These are phyloP conservation scores for Elaeis oleifera DNA, from an alignment of 202 grass and related monocot species.

Conservation along the genomic window DNA sequence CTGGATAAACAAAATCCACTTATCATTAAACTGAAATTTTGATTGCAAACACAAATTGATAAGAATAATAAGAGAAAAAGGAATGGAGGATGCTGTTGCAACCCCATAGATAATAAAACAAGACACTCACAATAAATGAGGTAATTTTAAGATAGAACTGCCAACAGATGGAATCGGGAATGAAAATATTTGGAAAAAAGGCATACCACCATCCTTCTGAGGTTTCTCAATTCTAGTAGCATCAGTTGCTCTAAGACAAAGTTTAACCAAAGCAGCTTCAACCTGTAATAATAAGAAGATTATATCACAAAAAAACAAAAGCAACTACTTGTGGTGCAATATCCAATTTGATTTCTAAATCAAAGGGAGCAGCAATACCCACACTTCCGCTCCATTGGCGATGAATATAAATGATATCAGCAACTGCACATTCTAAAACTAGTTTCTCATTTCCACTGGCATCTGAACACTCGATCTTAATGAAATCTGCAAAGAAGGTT, in stretches of 20 bases:
- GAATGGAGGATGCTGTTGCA: too few relatives aligned
- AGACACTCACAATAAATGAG: too few relatives aligned
- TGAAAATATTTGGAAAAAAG: neutral
- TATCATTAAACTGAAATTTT: too few relatives aligned
- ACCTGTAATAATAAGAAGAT: slow-evolving; percentile 17
- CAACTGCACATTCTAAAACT: slow-evolving; percentile 36
- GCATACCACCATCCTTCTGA: slow-evolving; percentile 9
- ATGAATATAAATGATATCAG: slow-evolving; percentile 51
- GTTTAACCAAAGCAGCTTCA: slow-evolving; percentile 29
- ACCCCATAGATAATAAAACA: too few relatives aligned
- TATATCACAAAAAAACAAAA: neutral
- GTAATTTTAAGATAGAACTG: too few relatives aligned
- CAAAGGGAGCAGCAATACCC: slow-evolving; percentile 19
- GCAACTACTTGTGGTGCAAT: slow-evolving; percentile 5
- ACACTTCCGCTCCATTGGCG: slow-evolving; percentile 62
- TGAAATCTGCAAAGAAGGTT: slow-evolving; percentile 50
- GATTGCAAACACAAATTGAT: too few relatives aligned
- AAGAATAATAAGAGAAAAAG: too few relatives aligned
- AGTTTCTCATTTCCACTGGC: slow-evolving; percentile 31
- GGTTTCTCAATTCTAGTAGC: slow-evolving; percentile 7
- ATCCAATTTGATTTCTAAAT: too few relatives aligned
- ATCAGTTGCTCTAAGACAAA: slow-evolving; percentile 23
- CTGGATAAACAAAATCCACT: too few relatives aligned
- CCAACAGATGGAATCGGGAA: neutral
- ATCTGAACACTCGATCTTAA: slow-evolving; percentile 67